Base-by-base conservation (phyloP, 768 basidiomycete species). In the Termitomyces sp. region DNA sequence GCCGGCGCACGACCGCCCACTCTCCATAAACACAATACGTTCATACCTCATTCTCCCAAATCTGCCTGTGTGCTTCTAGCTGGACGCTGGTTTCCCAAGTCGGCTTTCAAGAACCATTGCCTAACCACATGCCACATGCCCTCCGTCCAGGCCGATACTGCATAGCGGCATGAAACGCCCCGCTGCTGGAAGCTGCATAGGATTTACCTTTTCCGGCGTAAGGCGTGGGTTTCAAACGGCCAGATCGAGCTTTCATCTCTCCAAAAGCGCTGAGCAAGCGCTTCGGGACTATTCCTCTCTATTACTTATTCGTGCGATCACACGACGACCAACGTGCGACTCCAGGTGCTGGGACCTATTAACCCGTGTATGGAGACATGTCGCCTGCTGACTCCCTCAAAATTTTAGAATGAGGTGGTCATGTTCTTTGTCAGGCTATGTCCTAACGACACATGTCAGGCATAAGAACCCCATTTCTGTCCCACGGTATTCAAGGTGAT, bases 401-500 rank as follows among this genome's bases (percentile, higher is more conserved):
- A 37, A 37, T 35, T 35, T 21, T 49, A 21, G 21, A 37, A n/a
- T 14, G 17, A 25, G 23, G 23, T 49, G 21, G 2, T 23, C 21
- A 14, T 25, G 23, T 50, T 25, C 48, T 50, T 50, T 25, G 23
- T 50, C 34, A 35, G 34, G 14, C 21, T 49, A 35, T 49, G 48
- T 23, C 30, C 32, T 35, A 28, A 49, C 16, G 21, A 50, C 49
- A 50, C 49, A 50, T 50, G 49, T 39, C 49, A 50, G 48, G 34
- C 21, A 49, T 35, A 9, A n/a, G 8, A 35, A 35, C 21, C n/a
- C n/a, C 34, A n/a, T 25, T 23, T 32, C 14, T 8, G 35, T 50
- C 48, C 48, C 48, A 50, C 48, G 48, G 37, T 50, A 35, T 35
- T 50, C 48, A 50, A 50, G 48, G 48, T 17, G 10, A 27, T 49